Evolutionary conservation across 2,329 filamentous ascomycete species (phyloP).

Genomic region (Alternaria triticimaculans): DNA sequence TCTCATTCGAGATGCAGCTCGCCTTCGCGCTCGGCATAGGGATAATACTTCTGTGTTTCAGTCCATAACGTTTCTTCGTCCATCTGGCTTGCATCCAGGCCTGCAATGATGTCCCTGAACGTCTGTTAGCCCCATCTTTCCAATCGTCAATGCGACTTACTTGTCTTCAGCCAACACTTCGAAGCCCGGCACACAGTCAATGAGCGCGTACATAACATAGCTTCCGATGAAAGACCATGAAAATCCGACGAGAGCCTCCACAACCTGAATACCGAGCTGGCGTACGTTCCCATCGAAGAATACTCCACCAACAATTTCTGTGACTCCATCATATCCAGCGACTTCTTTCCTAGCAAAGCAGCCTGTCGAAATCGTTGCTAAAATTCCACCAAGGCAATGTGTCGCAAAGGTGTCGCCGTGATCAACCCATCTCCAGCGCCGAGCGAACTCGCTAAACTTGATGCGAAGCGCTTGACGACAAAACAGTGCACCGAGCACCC

Average conservation of each 20-base stretch:
- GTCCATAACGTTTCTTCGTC: slow-evolving; percentile 54
- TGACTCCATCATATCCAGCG: slow-evolving; percentile 60
- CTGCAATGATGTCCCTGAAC: slow-evolving; percentile 54
- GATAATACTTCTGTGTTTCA: slow-evolving; percentile 46
- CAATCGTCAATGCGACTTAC: slow-evolving; percentile 48
- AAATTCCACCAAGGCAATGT: slow-evolving; percentile 60
- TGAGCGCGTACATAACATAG: slow-evolving; percentile 58
- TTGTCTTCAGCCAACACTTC: slow-evolving; percentile 61
- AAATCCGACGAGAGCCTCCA: slow-evolving; percentile 60
- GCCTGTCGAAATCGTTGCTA: slow-evolving; percentile 60
- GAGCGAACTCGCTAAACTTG: slow-evolving; percentile 59
- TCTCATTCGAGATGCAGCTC: slow-evolving; percentile 36
- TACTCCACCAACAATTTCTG: slow-evolving; percentile 58
- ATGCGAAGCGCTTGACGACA: slow-evolving; percentile 61
- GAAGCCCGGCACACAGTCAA: slow-evolving; percentile 61
- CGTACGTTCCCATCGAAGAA: slow-evolving; percentile 61
- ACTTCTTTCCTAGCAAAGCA: slow-evolving; percentile 60
- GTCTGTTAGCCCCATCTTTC: slow-evolving; percentile 8
- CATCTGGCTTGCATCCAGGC: slow-evolving; percentile 60
- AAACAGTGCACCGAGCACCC: slow-evolving; percentile 55
- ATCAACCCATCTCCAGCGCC: slow-evolving; percentile 60
- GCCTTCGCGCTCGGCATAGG: slow-evolving; percentile 39
- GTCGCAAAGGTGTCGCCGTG: slow-evolving; percentile 64
- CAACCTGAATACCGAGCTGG: slow-evolving; percentile 59
- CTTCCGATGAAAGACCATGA: slow-evolving; percentile 59